Evolutionary conservation across 306 rosid species (phyloP).

Genomic region (Vigna unguiculata): DNA sequence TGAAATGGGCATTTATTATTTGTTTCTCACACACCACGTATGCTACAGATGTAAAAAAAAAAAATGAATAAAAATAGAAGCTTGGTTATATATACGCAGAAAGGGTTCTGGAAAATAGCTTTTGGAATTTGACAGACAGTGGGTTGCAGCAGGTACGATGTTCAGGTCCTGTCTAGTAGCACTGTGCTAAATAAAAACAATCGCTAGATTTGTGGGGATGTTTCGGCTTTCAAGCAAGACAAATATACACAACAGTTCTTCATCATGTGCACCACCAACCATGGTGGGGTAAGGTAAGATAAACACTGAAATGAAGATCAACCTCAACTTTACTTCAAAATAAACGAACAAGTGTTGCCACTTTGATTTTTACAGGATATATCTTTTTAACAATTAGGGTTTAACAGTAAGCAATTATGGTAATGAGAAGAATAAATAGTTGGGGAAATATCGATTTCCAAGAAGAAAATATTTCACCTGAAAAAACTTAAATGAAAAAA

Average conservation of each 20-base stretch:
- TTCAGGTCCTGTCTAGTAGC: conserved; percentile 18
- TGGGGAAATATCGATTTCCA: no score
- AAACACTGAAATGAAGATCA: no score
- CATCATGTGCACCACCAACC: not conserved
- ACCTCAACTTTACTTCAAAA: no score
- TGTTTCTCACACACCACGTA: not conserved
- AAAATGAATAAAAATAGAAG: not conserved
- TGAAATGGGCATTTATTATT: conserved; percentile 2
- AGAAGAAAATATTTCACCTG: no score
- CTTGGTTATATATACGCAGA: not conserved
- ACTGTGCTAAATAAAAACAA: conserved; percentile 45
- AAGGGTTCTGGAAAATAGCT: conserved; percentile 5
- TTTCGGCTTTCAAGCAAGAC: conserved; percentile 26
- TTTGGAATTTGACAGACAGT: conserved; percentile 45
- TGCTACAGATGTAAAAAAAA: not conserved
- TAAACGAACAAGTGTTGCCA: no score
- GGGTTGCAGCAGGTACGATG: conserved; percentile 42
- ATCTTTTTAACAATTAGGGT: no score
- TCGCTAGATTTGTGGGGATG: conserved; percentile 47
- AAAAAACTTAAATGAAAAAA: no score
- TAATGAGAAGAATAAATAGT: no score
- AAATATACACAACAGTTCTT: not conserved
- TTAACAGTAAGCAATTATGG: no score
- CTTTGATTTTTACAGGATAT: no score
- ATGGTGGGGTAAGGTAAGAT: conserved; percentile 21